phyloP scores from a whole-genome alignment of 192 early-diverging fungal genomes.

The Lobosporangium transversale region DNA sequence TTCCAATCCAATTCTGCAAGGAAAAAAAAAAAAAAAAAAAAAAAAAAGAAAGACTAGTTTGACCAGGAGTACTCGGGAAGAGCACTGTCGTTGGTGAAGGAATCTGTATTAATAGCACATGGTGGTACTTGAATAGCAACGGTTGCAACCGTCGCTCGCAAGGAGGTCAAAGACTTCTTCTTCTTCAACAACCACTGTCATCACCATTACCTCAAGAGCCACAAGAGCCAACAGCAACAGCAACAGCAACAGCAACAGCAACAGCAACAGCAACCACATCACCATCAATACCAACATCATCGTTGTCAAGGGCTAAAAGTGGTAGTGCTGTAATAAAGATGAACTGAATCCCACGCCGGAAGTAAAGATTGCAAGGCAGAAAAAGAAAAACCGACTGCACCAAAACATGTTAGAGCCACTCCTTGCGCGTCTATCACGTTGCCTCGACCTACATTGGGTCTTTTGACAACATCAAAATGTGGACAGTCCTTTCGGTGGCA shows the following conservation, averaged over 20 bases:
- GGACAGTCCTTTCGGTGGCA: constrained; percentile 94
- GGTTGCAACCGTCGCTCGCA: background rate
- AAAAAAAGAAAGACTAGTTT: constrained; percentile 30
- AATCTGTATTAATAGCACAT: background rate
- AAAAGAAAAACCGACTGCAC: background rate
- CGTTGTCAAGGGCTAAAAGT: background rate
- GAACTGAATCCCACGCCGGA: background rate
- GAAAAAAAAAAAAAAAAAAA: too few relatives aligned
- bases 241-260: background rate
- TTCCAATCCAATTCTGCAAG: too few relatives aligned
- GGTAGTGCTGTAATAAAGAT: background rate
- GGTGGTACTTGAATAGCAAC: background rate
- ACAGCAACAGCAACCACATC: background rate
- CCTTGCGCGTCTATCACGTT: constrained; percentile 32
- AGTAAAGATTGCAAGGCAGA: background rate
- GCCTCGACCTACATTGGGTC: constrained; percentile 71
- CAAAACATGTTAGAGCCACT: constrained; percentile 5
- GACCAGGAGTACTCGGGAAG: constrained; percentile 38
- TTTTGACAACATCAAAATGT: constrained; percentile 83
- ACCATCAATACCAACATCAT: background rate
- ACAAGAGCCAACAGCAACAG: background rate
- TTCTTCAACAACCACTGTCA: too few relatives aligned
- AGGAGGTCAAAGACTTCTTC: background rate
- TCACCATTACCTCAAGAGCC: too few relatives aligned
- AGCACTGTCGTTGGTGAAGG: constrained; percentile 13